Evolutionary conservation across 345 rosid genomes (phyloP), one percentile per base, ranked within the genome.

Genomic region (Capsella bursapastoris): DNA sequence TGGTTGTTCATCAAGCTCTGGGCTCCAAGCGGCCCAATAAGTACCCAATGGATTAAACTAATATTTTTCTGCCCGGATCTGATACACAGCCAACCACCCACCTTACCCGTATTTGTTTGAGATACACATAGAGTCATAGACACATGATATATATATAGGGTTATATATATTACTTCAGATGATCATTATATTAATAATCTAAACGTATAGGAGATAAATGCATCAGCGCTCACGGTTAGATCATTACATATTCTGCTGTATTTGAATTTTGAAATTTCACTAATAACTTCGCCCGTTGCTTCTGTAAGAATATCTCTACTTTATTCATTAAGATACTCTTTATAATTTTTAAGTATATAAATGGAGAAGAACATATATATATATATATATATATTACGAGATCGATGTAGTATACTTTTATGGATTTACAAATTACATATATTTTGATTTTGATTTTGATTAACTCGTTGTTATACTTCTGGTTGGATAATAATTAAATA

Each of bases 181-280:
- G 40, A 62, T 13, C 28, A 11, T 55, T 25, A 43, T 44, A 31
- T 8, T 37, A 37, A 27, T 34, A 57, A 15, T 45, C 49, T 10
- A 45, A 8, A 12, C 15, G 38, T 45, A 55, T 34, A 9, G 29
- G 40, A 72, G 56, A 11, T 45, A 57, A 48, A 66, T 66, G 60
- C 66, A 58, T 74, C 34, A 35, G 60, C 45, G 60, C 45, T 66
- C 66, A 31, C 50, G 35, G 13, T 49, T 74, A 66, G 78, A 22
- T 22, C 25, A 22, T 18, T 74, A 25, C 44, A 49, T 35, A 57
- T 48, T 64, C 72, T 49, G 25, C 22, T 16, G 52, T 66, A 9
- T 66, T 58, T 59, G 66, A 74, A 74, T 28, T 74, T 74, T 66
- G 72, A 74, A 74, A 49, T 60, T 22, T 22, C 25, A 22, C 6